A percentile compares a stretch with the other conserved stretches of the same genome.
phyloP scores from a whole-genome alignment of 2,329 filamentous ascomycete genomes.

The Pleomassaria siparia region DNA sequence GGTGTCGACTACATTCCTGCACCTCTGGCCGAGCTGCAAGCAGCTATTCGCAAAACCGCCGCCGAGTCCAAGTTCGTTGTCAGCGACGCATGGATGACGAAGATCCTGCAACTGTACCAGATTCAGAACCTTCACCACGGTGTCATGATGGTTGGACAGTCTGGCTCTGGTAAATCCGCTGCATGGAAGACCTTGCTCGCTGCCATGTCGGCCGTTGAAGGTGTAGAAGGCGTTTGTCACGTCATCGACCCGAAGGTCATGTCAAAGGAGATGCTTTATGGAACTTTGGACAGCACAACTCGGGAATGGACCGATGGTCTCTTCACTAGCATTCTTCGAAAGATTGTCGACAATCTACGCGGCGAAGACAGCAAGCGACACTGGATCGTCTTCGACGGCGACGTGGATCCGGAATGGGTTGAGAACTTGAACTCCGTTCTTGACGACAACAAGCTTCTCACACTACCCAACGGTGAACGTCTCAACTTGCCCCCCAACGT shows the following conservation, averaged over 20 bases:
- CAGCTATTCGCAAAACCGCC: conserved; percentile 80
- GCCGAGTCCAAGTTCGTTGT: conserved; percentile 84
- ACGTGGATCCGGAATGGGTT: conserved; percentile 99
- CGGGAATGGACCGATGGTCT: conserved; percentile 98
- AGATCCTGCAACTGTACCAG: conserved; percentile 94
- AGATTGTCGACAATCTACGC: conserved; percentile 97
- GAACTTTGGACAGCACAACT: conserved; percentile 92
- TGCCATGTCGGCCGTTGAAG: conserved; percentile 87
- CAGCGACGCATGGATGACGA: conserved; percentile 95
- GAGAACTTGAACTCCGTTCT: conserved; percentile 99
- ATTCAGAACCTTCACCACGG: conserved; percentile 98
- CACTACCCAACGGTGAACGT: conserved; percentile 95
- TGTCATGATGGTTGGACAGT: conserved; percentile 99
- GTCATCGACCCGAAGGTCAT: conserved; percentile 99
- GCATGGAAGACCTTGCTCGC: conserved; percentile 92
- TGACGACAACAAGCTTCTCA: conserved; percentile 98
- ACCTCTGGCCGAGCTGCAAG: conserved; percentile 75
- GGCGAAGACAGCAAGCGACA: conserved; percentile 96
- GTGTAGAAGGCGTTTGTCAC: conserved; percentile 90
- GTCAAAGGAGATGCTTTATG: conserved; percentile 97
- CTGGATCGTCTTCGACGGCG: conserved; percentile 99
- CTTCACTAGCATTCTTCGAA: conserved; percentile 95
- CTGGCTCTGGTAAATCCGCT: conserved; percentile 94
- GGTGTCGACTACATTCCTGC: conserved; percentile 91
- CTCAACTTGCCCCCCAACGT: conserved; percentile 93